Evolutionary conservation across 2,329 filamentous ascomycete species (phyloP).

Genomic region (Colletotrichum sp.): DNA sequence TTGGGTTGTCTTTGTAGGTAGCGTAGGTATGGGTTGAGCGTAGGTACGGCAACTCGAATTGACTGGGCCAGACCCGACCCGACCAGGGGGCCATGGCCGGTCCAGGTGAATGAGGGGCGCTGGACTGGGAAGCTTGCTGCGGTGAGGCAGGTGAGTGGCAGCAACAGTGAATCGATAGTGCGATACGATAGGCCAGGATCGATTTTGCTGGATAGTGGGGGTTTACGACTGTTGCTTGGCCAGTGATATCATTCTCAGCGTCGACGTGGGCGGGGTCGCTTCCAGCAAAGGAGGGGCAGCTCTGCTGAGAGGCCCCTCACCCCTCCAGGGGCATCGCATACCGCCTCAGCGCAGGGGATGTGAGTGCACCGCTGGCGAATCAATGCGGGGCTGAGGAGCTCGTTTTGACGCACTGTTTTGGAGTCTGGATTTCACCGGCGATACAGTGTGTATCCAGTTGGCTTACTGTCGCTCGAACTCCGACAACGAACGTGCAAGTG

Average conservation of each 20-base stretch:
- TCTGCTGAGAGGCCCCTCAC: constrained; percentile 4
- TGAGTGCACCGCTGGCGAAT: not conserved
- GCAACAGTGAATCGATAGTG: not conserved
- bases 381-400: not conserved
- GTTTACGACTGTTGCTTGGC: not conserved
- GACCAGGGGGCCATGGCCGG: not conserved
- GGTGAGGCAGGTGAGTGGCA: constrained; percentile 2
- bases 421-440: not conserved
- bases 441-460: not conserved
- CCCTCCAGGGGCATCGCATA: not conserved
- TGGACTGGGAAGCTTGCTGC: not conserved
- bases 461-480: not conserved
- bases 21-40: not conserved
- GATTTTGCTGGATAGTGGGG: constrained; percentile 3
- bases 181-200: constrained; percentile 1
- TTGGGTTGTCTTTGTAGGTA: not conserved
- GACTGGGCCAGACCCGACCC: not conserved
- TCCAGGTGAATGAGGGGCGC: not conserved
- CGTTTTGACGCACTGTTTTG: not conserved
- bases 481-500: not conserved
- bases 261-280: constrained; percentile 7
- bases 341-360: not conserved
- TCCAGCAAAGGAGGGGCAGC: constrained; percentile 10
- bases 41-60: not conserved
- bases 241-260: constrained; percentile 18